Evolutionary conservation across 1,139 yeast species (phyloP).

Genomic region (Suhomyces yuchorum): DNA sequence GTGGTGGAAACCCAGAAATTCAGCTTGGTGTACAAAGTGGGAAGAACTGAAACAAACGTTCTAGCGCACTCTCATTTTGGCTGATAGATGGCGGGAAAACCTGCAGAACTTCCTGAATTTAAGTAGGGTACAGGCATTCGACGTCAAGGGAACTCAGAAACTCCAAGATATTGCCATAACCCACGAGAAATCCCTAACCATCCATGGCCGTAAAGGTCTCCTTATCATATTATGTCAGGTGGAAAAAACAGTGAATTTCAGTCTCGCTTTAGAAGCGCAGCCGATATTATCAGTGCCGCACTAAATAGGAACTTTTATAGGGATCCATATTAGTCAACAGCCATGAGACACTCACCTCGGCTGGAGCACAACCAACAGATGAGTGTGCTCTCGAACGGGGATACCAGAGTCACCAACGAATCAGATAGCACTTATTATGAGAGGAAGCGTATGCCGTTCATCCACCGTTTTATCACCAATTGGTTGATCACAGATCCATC

Average conservation of each 20-base stretch:
- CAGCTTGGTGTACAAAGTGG: too few relatives aligned
- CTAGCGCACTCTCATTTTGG: too few relatives aligned
- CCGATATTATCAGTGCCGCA: neutral
- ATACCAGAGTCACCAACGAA: slow-evolving; percentile 7
- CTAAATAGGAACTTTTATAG: neutral
- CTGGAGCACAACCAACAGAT: slow-evolving; percentile 1
- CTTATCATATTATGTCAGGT: too few relatives aligned
- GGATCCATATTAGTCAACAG: neutral
- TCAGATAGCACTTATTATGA: slow-evolving; percentile 6
- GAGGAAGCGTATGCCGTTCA: slow-evolving; percentile 12
- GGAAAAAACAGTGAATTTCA: neutral
- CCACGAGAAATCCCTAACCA: too few relatives aligned
- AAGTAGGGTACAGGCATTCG: too few relatives aligned
- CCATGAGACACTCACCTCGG: neutral
- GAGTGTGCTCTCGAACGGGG: slow-evolving; percentile 13
- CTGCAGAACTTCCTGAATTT: too few relatives aligned
- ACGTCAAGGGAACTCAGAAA: too few relatives aligned
- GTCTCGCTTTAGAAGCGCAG: neutral
- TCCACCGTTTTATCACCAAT: slow-evolving; percentile 35
- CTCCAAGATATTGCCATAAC: too few relatives aligned
- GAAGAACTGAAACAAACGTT: too few relatives aligned
- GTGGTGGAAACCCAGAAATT: too few relatives aligned
- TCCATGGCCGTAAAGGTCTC: neutral
- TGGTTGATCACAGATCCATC: slow-evolving; percentile 50
- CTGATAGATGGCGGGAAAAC: too few relatives aligned